phyloP scores from a whole-genome alignment of 2,329 filamentous ascomycete genomes.

The Apiospora arundinis region DNA sequence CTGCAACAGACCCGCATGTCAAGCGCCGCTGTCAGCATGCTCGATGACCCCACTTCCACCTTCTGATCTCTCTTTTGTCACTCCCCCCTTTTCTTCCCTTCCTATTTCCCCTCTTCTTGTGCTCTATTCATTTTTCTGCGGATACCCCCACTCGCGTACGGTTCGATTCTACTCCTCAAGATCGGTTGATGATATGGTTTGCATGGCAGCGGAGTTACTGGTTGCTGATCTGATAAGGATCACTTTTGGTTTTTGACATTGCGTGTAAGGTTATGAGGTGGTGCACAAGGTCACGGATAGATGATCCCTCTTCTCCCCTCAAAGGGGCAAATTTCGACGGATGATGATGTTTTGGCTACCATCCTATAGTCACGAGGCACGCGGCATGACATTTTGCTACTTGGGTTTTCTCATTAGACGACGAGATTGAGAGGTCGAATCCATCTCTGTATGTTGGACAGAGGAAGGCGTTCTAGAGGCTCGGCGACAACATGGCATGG shows the following conservation, averaged over 20 bases:
- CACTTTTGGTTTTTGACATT: not conserved
- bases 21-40: not conserved
- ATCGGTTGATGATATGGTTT: conserved; percentile 13
- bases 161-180: not conserved
- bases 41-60: not conserved
- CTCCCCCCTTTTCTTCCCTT: not conserved
- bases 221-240: not conserved
- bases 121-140: conserved; percentile 6
- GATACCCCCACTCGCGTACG: conserved; percentile 13
- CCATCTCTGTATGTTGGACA: not conserved
- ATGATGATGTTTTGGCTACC: conserved; percentile 2
- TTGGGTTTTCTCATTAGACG: not conserved
- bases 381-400: conserved; percentile 3
- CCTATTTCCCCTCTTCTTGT: not conserved
- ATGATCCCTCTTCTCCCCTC: not conserved
- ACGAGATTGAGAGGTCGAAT: not conserved
- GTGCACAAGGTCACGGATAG: not conserved
- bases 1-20: conserved; percentile 16
- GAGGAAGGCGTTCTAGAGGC: not conserved
- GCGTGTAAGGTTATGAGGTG: not conserved
- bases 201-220: conserved; percentile 16
- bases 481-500: not conserved
- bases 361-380: conserved; percentile 15
- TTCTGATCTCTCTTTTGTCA: not conserved
- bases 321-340: not conserved